Percentiles rank a stretch among this genome's conserved stretches.
These are phyloP conservation scores for Apiospora sp. DNA, from an alignment of 2,329 filamentous ascomycete genomes.

Conservation along the genomic window DNA sequence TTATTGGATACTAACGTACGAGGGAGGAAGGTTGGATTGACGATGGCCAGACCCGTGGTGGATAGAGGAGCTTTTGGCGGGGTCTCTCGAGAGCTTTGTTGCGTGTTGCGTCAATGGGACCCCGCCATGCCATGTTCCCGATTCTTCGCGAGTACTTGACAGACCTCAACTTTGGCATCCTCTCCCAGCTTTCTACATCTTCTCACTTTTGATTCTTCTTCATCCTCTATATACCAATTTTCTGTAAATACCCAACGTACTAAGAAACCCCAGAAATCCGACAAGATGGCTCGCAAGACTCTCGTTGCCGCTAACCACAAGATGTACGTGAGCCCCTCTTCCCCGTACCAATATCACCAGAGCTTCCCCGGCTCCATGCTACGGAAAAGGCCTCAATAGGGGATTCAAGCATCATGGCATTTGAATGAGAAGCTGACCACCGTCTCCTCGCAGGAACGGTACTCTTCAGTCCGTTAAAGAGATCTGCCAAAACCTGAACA, in stretches of 20 bases:
- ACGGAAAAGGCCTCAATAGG: conserved; percentile 23
- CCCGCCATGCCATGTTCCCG: conserved; percentile 21
- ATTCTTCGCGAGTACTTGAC: conserved; percentile 18
- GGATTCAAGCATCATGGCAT: conserved; percentile 3
- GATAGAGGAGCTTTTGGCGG: conserved; percentile 24
- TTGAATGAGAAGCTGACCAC: conserved; percentile 29
- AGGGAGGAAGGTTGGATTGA: conserved; percentile 4
- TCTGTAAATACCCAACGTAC: conserved; percentile 10
- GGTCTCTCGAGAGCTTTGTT: conserved; percentile 22
- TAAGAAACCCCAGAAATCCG: conserved; percentile 39
- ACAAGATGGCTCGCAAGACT: conserved; percentile 92
- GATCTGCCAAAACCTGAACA: conserved; percentile 90
- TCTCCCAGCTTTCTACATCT: conserved; percentile 4
- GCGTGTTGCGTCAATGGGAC: conserved; percentile 23
- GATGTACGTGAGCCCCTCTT: conserved; percentile 71
- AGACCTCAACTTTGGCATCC: not conserved
- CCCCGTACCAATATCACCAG: conserved; percentile 33
- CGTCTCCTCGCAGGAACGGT: conserved; percentile 76
- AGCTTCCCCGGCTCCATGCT: conserved; percentile 30
- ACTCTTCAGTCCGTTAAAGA: conserved; percentile 86
- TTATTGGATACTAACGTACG: conserved; percentile 21
- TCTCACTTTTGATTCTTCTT: not conserved
- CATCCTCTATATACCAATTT: conserved; percentile 25
- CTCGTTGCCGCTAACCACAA: conserved; percentile 99
- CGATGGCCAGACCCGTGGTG: conserved; percentile 19